These are phyloP conservation scores for Drosera capensis DNA, from an alignment of 148 eudicot species.

Conservation along the genomic window DNA sequence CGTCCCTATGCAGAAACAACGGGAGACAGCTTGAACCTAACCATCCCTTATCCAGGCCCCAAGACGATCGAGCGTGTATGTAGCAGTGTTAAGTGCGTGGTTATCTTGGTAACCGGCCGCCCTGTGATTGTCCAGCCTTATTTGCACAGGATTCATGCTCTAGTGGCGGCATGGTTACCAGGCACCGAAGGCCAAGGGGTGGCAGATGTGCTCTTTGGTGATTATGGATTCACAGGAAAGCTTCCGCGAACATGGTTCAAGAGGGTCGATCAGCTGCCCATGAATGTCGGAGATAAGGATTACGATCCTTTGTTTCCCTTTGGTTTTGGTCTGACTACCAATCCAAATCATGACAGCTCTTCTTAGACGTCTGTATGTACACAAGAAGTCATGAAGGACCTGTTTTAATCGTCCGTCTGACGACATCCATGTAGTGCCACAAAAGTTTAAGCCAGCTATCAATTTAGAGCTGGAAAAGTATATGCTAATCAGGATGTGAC, in stretches of 20 bases:
- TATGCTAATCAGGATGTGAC: no score
- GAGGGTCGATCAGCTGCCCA: conserved; percentile 45
- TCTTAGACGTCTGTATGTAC: no score
- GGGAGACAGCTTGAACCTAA: conserved; percentile 35
- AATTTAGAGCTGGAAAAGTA: no score
- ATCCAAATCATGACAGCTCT: conserved; percentile 2
- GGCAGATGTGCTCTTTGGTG: conserved; percentile 39
- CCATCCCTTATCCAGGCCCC: conserved; percentile 33
- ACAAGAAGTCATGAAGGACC: no score
- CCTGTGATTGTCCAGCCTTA: conserved; percentile 38
- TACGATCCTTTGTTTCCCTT: conserved; percentile 47
- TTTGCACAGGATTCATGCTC: conserved; percentile 21
- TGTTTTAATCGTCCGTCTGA: no score
- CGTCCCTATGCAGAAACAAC: conserved; percentile 31
- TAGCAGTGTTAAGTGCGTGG: conserved; percentile 26
- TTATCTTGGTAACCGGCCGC: conserved; percentile 32
- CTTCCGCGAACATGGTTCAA: conserved; percentile 44
- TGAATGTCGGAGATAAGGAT: conserved; percentile 40
- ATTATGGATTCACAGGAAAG: conserved; percentile 44
- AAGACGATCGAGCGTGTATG: conserved; percentile 30
- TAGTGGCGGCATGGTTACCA: conserved; percentile 56
- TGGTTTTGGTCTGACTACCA: conserved; percentile 39
- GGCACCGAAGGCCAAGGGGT: conserved; percentile 54
- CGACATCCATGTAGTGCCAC: no score
- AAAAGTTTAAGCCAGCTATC: no score